Conservation (phyloP, 768 basidiomycete genomes). For the Termitomyces sp. region DNA sequence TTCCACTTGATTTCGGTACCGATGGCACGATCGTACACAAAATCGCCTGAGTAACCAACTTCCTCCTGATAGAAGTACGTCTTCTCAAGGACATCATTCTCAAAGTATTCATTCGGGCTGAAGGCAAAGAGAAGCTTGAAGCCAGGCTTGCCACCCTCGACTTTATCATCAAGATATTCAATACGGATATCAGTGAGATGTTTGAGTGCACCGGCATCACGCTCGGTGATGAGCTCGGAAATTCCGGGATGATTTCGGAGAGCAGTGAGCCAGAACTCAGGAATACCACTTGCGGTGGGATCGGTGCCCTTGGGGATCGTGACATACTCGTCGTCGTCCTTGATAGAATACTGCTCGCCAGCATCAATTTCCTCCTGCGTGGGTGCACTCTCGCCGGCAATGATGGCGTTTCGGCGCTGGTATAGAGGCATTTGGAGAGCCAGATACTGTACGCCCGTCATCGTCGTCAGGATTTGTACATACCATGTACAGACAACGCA, state of each 20-base stretch:
- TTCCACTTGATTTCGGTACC: slow-evolving; percentile 97
- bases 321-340: slow-evolving; percentile 71
- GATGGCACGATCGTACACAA: slow-evolving; percentile 91
- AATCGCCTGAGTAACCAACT: slow-evolving; percentile 94
- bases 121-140: slow-evolving; percentile 90
- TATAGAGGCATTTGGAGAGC: slow-evolving; percentile 80
- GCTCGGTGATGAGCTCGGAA: slow-evolving; percentile 87
- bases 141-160: slow-evolving; percentile 68
- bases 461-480: background rate
- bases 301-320: slow-evolving; percentile 51
- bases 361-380: slow-evolving; percentile 79
- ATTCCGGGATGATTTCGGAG: slow-evolving; percentile 88
- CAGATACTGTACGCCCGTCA: slow-evolving; percentile 47
- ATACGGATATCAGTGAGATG: slow-evolving; percentile 75
- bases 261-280: slow-evolving; percentile 98
- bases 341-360: slow-evolving; percentile 66
- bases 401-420: slow-evolving; percentile 79
- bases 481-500: slow-evolving; percentile 24
- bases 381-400: slow-evolving; percentile 69
- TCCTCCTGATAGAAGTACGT: slow-evolving; percentile 92
- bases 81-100: slow-evolving; percentile 80
- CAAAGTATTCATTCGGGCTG: slow-evolving; percentile 80
- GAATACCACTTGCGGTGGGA: slow-evolving; percentile 52
- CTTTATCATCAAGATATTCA: slow-evolving; percentile 56
- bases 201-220: slow-evolving; percentile 85